phyloP scores from a whole-genome alignment of 140 eudicot species.

The Oenanthe javanica region DNA sequence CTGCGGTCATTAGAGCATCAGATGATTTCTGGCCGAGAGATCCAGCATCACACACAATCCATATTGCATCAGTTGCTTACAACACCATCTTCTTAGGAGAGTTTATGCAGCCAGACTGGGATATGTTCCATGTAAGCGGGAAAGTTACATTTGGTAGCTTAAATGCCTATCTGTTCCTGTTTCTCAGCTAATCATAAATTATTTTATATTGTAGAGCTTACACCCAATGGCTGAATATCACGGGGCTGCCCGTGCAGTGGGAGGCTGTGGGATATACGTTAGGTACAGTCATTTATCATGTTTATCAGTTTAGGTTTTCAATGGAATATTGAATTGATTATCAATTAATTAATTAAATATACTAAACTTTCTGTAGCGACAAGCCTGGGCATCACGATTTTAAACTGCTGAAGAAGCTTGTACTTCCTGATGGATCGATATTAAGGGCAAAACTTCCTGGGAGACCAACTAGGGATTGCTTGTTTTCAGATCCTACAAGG shows the following conservation, averaged over 20 bases:
- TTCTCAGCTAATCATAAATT: constrained; percentile 17
- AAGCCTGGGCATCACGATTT: constrained; percentile 94
- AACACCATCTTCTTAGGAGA: constrained; percentile 83
- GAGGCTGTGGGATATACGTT: constrained; percentile 91
- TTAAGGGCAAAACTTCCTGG: constrained; percentile 92
- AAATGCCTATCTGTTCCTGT: not conserved
- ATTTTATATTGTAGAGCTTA: constrained; percentile 41
- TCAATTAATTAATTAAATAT: not conserved
- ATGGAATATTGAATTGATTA: not conserved
- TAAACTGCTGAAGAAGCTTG: constrained; percentile 64
- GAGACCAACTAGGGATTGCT: constrained; percentile 84
- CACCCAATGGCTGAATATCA: constrained; percentile 97
- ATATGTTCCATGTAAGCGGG: constrained; percentile 84
- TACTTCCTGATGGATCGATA: constrained; percentile 84
- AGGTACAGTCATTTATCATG: constrained; percentile 34
- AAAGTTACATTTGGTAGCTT: not conserved
- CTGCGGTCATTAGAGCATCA: constrained; percentile 87
- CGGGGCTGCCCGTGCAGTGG: constrained; percentile 95
- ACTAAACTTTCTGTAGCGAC: constrained; percentile 44
- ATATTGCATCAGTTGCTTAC: constrained; percentile 88
- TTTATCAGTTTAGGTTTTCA: not conserved
- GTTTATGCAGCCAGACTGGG: constrained; percentile 99
- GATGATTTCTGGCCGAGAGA: constrained; percentile 93
- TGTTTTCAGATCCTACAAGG: constrained; percentile 78
- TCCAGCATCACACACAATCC: constrained; percentile 94